Evolutionary conservation across 106 monocot species (phyloP).

Genomic region (Dioscorea alata): DNA sequence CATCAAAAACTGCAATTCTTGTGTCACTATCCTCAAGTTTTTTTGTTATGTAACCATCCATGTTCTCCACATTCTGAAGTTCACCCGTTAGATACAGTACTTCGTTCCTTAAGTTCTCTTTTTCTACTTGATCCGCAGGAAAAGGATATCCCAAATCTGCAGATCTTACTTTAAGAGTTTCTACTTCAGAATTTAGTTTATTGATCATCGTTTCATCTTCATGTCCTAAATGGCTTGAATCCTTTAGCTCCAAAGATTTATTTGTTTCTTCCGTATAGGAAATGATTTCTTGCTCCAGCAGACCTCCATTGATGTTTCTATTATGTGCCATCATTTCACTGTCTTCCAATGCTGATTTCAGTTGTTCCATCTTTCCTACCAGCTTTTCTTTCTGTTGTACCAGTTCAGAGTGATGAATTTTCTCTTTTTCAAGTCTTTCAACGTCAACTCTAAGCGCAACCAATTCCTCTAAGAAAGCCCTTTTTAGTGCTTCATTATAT

Average conservation of each 20-base stretch:
- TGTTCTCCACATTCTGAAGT: slow-evolving; percentile 26
- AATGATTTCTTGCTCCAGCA: too few relatives aligned
- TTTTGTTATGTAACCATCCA: slow-evolving; percentile 17
- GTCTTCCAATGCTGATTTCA: slow-evolving; percentile 7
- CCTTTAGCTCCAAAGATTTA: slow-evolving; percentile 23
- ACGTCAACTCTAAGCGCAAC: not conserved
- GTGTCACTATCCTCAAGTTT: slow-evolving; percentile 20
- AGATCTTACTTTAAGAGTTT: slow-evolving; percentile 23
- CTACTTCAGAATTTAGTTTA: slow-evolving; percentile 31
- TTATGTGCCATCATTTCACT: too few relatives aligned
- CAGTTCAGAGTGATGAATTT: slow-evolving; percentile 26
- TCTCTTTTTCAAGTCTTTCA: slow-evolving; percentile 43
- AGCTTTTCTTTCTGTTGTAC: slow-evolving; percentile 28
- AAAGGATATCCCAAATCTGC: slow-evolving; percentile 33
- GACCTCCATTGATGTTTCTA: too few relatives aligned
- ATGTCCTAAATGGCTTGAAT: slow-evolving; percentile 20
- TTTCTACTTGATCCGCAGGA: slow-evolving; percentile 33
- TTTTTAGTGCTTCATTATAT: slow-evolving; percentile 36
- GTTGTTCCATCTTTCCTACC: slow-evolving; percentile 29
- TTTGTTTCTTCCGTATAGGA: slow-evolving; percentile 18
- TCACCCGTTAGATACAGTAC: slow-evolving; percentile 20
- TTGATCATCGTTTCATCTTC: slow-evolving; percentile 38
- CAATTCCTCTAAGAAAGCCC: slow-evolving; percentile 36
- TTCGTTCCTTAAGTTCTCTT: slow-evolving; percentile 35
- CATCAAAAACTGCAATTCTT: slow-evolving; percentile 13